Percentiles rank a stretch among this genome's conserved stretches.
phyloP scores from a whole-genome alignment of 2,329 filamentous ascomycete genomes.

The Colletotrichum tanaceti region DNA sequence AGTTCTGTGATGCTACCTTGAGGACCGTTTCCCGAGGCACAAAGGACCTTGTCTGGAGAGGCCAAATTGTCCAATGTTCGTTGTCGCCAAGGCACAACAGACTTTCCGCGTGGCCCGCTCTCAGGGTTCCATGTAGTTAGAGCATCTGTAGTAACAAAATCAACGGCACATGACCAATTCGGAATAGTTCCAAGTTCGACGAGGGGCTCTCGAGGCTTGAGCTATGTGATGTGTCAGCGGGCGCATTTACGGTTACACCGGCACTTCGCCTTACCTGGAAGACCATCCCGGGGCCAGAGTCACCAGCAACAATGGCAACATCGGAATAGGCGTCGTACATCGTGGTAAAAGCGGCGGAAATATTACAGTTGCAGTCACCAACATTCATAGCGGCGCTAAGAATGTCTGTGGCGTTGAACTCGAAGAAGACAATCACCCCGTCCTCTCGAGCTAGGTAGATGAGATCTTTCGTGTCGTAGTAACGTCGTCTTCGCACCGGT shows the following conservation, averaged over 20 bases:
- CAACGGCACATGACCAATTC: constrained; percentile 72
- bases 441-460: constrained; percentile 92
- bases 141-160: constrained; percentile 62
- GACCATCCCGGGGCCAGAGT: constrained; percentile 80
- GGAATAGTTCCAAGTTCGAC: constrained; percentile 62
- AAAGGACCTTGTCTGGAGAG: constrained; percentile 68
- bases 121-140: constrained; percentile 48
- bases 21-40: constrained; percentile 72
- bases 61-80: constrained; percentile 24
- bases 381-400: constrained; percentile 68
- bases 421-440: constrained; percentile 79
- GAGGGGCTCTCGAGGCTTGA: constrained; percentile 42
- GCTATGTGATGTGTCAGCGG: constrained; percentile 18
- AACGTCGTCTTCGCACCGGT: constrained; percentile 73
- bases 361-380: constrained; percentile 76
- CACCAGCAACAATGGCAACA: constrained; percentile 82
- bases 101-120: constrained; percentile 45
- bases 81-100: constrained; percentile 30
- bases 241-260: neutral
- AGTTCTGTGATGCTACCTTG: constrained; percentile 75
- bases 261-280: constrained; percentile 68
- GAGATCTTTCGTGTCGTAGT: constrained; percentile 75
- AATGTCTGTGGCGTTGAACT: constrained; percentile 70
- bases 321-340: constrained; percentile 77
- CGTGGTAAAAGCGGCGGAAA: constrained; percentile 84